Evolutionary conservation across 495 filamentous ascomycete species (phyloP), one percentile per base, ranked within the genome.

Genomic region (Aspergillus panamensis): DNA sequence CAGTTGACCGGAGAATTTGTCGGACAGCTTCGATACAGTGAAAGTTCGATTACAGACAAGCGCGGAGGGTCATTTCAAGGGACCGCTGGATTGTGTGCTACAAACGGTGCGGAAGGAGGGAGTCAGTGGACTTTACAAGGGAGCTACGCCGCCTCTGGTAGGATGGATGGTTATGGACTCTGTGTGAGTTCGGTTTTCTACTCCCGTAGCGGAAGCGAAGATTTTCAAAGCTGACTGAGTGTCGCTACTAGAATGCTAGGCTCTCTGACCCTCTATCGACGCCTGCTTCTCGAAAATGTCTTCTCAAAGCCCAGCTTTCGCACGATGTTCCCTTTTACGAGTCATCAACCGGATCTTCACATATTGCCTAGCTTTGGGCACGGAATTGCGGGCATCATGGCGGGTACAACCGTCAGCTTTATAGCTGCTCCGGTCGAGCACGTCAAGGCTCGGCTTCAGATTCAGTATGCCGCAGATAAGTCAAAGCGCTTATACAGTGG

Each of bases 111-210:
- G 86, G 42, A 86, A 90, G 66, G 92, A 96, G 68, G 90, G 91
- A 13, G 69, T 93, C 31, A 69, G 72, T 20, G 92, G 88, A 14
- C 73, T 96, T 17, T 96, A 96, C 76, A 96, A 96, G 69, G 92
- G 79, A 19, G 92, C 92, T 13, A 90, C 88, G 4, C 93, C 93
- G 37, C 93, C 92, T 42, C 74, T 96, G 51, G 83, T 96, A 56
- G 94, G 94, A 58, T 98, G 93, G 93, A 96, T 96, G 90, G 87
- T 93, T 69, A 97, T 97, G 93, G 93, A 97, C 72, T 88, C 84
- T 57, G 75, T 96, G 82, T 85, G 66, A 63, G 73, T 71, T 16
- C 13, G 3, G 29, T 10, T 16, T 3, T 9, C 19, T 25, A 17
- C 25, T 25, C 25, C 25, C 25, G 25, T 2, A 25, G 8, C 0